These are phyloP conservation scores for Aspergillus sp. DNA, from an alignment of 2,329 filamentous ascomycete genomes.

Conservation along the genomic window DNA sequence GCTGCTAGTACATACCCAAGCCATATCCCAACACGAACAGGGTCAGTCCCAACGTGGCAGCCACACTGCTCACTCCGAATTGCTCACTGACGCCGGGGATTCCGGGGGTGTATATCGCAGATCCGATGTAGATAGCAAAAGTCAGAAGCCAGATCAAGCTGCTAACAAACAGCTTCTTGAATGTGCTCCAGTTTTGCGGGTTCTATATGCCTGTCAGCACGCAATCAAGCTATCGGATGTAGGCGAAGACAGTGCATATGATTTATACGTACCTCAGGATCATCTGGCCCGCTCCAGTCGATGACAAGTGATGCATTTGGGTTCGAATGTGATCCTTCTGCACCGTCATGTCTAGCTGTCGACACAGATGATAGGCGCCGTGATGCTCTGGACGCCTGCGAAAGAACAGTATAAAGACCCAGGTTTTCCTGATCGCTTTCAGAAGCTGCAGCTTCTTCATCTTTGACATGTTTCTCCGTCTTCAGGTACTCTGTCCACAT, in stretches of 20 bases:
- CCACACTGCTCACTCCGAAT: constrained; percentile 51
- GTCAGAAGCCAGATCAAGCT: constrained; percentile 51
- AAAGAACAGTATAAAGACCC: constrained; percentile 23
- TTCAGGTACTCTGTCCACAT: constrained; percentile 21
- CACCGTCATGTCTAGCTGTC: constrained; percentile 3
- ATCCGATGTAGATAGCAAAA: constrained; percentile 55
- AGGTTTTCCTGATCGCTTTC: constrained; percentile 4
- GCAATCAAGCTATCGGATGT: neutral
- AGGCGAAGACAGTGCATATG: neutral
- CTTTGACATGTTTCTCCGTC: constrained; percentile 11
- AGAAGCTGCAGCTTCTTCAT: constrained; percentile 8
- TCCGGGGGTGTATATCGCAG: constrained; percentile 55
- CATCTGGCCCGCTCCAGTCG: constrained; percentile 21
- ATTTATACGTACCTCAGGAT: constrained; percentile 16
- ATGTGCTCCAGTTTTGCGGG: constrained; percentile 50
- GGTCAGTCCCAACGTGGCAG: constrained; percentile 52
- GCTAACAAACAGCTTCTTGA: constrained; percentile 49
- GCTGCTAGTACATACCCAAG: constrained; percentile 24
- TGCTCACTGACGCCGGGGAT: constrained; percentile 41
- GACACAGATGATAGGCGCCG: neutral
- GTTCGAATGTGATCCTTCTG: neutral
- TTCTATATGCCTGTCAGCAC: constrained; percentile 34
- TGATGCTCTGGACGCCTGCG: constrained; percentile 16
- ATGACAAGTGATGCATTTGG: constrained; percentile 15
- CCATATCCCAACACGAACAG: constrained; percentile 54